phyloP scores from a whole-genome alignment of 805 yeast species.

The Zygosaccharomyces lentus region DNA sequence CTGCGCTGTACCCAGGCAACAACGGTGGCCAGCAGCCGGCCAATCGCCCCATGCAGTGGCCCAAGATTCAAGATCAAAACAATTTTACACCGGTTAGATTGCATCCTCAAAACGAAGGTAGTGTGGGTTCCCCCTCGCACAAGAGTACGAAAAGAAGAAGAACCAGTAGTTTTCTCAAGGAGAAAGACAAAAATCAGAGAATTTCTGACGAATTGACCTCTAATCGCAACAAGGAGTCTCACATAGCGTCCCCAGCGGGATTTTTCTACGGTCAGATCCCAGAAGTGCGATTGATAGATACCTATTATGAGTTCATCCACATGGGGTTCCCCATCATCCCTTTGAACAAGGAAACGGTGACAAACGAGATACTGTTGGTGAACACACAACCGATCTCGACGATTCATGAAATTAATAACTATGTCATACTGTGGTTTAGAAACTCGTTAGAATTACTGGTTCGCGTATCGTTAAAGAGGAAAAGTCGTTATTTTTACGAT shows the following conservation, averaged over 20 bases:
- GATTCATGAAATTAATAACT: constrained; percentile 32
- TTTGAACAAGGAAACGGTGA: constrained; percentile 33
- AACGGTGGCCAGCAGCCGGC: not conserved
- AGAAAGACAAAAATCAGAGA: constrained; percentile 11
- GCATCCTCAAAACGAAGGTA: not conserved
- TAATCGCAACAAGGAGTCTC: not conserved
- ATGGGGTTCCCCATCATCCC: constrained; percentile 39
- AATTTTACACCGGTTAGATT: not conserved
- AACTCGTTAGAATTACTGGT: constrained; percentile 33
- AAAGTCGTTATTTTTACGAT: constrained; percentile 16
- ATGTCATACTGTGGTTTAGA: constrained; percentile 33
- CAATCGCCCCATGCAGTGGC: constrained; percentile 1
- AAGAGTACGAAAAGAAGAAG: constrained; percentile 6
- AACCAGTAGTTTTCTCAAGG: not conserved
- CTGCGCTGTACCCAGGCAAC: constrained; percentile 11
- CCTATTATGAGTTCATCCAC: constrained; percentile 45
- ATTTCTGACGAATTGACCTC: not conserved
- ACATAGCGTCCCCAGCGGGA: constrained; percentile 4
- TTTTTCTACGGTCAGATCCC: constrained; percentile 29
- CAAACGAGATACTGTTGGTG: constrained; percentile 28
- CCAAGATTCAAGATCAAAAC: not conserved
- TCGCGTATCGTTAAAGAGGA: constrained; percentile 25
- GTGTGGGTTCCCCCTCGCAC: not conserved
- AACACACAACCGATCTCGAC: constrained; percentile 32
- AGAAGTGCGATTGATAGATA: constrained; percentile 40